These are phyloP conservation scores for Sporothrix mexicana DNA, from an alignment of 2,329 filamentous ascomycete species.

Conservation along the genomic window DNA sequence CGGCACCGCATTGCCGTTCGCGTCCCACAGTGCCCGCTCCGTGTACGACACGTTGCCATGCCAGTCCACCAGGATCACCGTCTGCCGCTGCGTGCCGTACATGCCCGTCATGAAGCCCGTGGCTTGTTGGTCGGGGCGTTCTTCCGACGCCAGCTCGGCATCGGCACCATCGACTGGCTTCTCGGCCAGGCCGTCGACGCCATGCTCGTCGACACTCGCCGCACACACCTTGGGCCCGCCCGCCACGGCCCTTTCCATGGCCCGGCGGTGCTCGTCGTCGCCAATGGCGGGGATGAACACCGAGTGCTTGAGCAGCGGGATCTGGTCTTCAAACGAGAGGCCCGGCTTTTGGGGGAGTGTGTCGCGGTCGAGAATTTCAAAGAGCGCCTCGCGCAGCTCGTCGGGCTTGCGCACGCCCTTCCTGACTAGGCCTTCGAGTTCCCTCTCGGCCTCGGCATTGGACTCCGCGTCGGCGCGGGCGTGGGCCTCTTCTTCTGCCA, in stretches of 20 bases:
- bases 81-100: slow-evolving; percentile 71
- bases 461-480: not conserved
- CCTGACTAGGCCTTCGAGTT: not conserved
- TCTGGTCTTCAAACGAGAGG: slow-evolving; percentile 59
- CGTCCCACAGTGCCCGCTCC: slow-evolving; percentile 66
- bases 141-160: slow-evolving; percentile 46
- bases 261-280: slow-evolving; percentile 47
- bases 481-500: slow-evolving; percentile 42
- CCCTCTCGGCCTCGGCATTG: not conserved
- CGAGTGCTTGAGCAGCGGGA: slow-evolving; percentile 61
- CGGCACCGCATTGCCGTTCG: slow-evolving; percentile 59
- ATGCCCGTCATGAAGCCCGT: slow-evolving; percentile 61
- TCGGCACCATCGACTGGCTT: slow-evolving; percentile 42
- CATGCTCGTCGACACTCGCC: slow-evolving; percentile 43
- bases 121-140: slow-evolving; percentile 44
- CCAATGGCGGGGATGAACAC: slow-evolving; percentile 67
- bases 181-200: slow-evolving; percentile 45
- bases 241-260: slow-evolving; percentile 30
- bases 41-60: slow-evolving; percentile 65
- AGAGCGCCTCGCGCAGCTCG: slow-evolving; percentile 59
- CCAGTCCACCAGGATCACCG: slow-evolving; percentile 66
- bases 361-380: slow-evolving; percentile 61
- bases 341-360: slow-evolving; percentile 55
- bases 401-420: not conserved
- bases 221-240: slow-evolving; percentile 44